Evolutionary conservation across 139 green algal genomes (phyloP), one percentile per base, ranked within the genome.

Genomic region (Picochlorum sp.): DNA sequence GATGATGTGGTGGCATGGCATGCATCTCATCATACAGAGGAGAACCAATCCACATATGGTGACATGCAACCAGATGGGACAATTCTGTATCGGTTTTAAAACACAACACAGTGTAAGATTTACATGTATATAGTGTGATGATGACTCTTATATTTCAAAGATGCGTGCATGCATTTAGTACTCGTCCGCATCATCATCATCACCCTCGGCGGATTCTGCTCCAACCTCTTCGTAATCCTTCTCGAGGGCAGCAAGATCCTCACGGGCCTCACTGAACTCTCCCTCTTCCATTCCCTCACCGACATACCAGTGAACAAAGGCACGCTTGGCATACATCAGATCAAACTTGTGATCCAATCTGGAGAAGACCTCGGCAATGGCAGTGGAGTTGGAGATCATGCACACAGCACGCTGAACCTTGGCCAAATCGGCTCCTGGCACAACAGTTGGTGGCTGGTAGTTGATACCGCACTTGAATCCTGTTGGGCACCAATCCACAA

Each of bases 401-500:
- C 93, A 98, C 75, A 98, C 92, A 59, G 92, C 90, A 66, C 93
- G 90, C 88, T 98, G 90, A 65, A 98, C 92, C 92, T 98, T 98
- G 76, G 93, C 93, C 61, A 98, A 83, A 71, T 98, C 93, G 62
- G 91, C 92, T 66, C 91, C 92, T 49, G 84, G 84, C 51, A 97
- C 93, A n/a, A 98, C 90, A 55, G 90, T 97, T 63, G 94, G 94
- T 3, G 93, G 92, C 89, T 98, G 92, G 91, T 97, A 97, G 91
- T 98, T 98, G 86, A 98, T 98, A 74, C 93, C 93, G 81, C 91
- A 97, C 90, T 98, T 98, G 86, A 98, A 98, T 55, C 90, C 92
- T 51, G 92, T 97, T 70, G 91, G 91, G 85, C 89, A 98, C 93
- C 92, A 98, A 83, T 98, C 92, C 18, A 98, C 93, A 78, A 97